phyloP scores from a whole-genome alignment of 768 basidiomycete genomes.

The Xerocomus potaroensis region DNA sequence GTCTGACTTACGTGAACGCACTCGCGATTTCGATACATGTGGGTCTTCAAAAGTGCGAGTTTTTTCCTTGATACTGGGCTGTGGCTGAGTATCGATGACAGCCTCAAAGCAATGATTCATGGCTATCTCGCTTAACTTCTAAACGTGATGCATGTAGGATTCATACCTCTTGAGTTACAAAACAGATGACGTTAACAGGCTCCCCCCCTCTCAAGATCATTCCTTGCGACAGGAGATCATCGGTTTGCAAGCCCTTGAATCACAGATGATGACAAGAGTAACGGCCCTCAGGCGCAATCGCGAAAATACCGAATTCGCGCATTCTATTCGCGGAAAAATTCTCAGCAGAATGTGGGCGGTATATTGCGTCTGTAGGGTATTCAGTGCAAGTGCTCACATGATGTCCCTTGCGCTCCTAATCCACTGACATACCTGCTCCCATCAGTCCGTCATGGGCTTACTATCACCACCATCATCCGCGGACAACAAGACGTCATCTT shows the following conservation, averaged over 20 bases:
- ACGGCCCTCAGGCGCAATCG: constrained; percentile 46
- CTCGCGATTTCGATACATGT: constrained; percentile 24
- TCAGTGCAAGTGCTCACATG: constrained; percentile 45
- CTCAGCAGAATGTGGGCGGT: constrained; percentile 54
- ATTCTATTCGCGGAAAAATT: constrained; percentile 52
- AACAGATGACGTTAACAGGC: not conserved
- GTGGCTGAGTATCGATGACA: constrained; percentile 13
- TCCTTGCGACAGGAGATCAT: constrained; percentile 51
- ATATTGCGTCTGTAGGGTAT: constrained; percentile 61
- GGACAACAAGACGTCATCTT: constrained; percentile 40
- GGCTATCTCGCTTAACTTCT: constrained; percentile 28
- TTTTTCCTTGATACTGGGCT: constrained; percentile 1
- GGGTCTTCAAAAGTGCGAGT: constrained; percentile 22
- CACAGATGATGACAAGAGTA: constrained; percentile 60
- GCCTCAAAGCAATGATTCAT: constrained; percentile 24
- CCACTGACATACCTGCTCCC: constrained; percentile 14
- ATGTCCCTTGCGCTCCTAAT: constrained; percentile 4
- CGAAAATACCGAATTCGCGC: constrained; percentile 44
- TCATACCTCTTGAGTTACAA: constrained; percentile 5
- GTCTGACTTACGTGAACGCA: constrained; percentile 46
- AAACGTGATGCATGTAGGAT: constrained; percentile 31
- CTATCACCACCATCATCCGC: constrained; percentile 28
- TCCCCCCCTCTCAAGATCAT: constrained; percentile 27
- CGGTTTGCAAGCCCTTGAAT: constrained; percentile 64
- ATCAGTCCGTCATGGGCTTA: constrained; percentile 32